Conservation (phyloP, 495 filamentous ascomycete genomes). For the Penicillium canariense region DNA sequence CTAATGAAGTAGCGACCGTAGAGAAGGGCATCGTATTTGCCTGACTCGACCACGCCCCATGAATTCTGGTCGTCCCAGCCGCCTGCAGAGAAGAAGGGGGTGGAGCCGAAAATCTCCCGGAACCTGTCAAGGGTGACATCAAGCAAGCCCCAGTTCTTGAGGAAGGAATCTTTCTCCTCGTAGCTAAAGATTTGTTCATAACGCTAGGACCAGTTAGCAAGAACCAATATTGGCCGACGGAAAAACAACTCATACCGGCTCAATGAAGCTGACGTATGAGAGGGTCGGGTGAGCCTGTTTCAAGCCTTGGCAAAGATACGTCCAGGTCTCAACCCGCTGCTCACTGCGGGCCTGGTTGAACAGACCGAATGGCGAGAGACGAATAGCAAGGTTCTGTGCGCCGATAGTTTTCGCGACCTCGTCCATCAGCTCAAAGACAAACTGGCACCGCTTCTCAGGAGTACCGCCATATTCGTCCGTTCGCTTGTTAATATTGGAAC, state of each 20-base stretch:
- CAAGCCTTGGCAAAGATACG: slow-evolving; percentile 44
- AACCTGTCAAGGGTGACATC: slow-evolving; percentile 38
- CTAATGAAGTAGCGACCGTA: slow-evolving; percentile 66
- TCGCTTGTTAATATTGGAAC: slow-evolving; percentile 49
- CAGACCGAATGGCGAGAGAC: slow-evolving; percentile 49
- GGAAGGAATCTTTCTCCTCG: slow-evolving; percentile 46
- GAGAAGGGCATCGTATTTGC: slow-evolving; percentile 41
- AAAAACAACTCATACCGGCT: slow-evolving; percentile 38
- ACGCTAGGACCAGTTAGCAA: slow-evolving; percentile 25
- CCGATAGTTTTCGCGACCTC: slow-evolving; percentile 26
- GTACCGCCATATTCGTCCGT: slow-evolving; percentile 52
- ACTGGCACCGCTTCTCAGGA: slow-evolving; percentile 48
- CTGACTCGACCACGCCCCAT: slow-evolving; percentile 44
- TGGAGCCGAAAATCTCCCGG: slow-evolving; percentile 45
- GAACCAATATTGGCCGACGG: background rate
- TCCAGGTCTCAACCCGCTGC: slow-evolving; percentile 44
- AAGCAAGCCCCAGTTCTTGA: slow-evolving; percentile 42
- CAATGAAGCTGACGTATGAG: slow-evolving; percentile 53
- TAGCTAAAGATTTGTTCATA: slow-evolving; percentile 49
- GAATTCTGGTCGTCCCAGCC: slow-evolving; percentile 48
- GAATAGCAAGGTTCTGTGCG: slow-evolving; percentile 35
- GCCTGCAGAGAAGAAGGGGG: slow-evolving; percentile 48
- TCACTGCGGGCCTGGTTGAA: slow-evolving; percentile 48
- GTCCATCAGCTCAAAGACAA: slow-evolving; percentile 46
- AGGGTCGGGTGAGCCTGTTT: slow-evolving; percentile 47